Base-by-base conservation (phyloP, 2,329 filamentous ascomycete genomes). In the Colletotrichum eremochloae region DNA sequence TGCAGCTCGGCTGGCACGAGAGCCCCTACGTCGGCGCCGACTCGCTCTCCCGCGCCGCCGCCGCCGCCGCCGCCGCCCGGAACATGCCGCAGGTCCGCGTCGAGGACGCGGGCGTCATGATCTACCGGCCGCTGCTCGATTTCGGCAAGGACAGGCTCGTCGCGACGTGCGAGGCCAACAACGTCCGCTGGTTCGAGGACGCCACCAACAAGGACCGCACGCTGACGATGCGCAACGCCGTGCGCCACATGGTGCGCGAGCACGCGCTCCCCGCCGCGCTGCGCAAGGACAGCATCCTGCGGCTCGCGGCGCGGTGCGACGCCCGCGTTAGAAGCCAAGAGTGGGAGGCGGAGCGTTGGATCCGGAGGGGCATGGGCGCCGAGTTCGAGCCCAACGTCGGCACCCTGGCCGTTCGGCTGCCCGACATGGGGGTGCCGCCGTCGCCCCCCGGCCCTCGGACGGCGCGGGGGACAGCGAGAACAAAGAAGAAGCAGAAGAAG, bases 181-280 rank as follows among this genome's bases (percentile, higher is more conserved):
- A 85, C 0, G 83, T 97, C 12, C 82, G 84, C 0, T 98, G 94
- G 93, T 93, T 94, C 74, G 94, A 96, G 79, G 96, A 99, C 79
- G 83, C 86, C 53, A 98, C 95, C 1, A 99, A 99, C 78, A 81
- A 85, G 20, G 93, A 98, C 77, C 87, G 86, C 11, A 94, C 91
- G 0, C 82, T 97, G 71, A 97, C 96, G 0, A 82, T 87, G 56
- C 89, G 96, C 48, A 99, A 99, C 77, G 91, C 96, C 0, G 85
- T 98, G 48, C 90, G 96, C 42, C 84, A 92, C 79, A 80, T 97
- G 55, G 86, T 89, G 29, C 82, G 85, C 36, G 81, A 87, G 5
- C 82, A 91, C 70, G 78, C 80, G 3, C 83, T 98, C 5, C 96
- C 96, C 0, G 80, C 80, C 12, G 94, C 95, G 0, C 82, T 98